Conservation (phyloP, 1,284 basidiomycete species). For the Coniophora puteana region DNA sequence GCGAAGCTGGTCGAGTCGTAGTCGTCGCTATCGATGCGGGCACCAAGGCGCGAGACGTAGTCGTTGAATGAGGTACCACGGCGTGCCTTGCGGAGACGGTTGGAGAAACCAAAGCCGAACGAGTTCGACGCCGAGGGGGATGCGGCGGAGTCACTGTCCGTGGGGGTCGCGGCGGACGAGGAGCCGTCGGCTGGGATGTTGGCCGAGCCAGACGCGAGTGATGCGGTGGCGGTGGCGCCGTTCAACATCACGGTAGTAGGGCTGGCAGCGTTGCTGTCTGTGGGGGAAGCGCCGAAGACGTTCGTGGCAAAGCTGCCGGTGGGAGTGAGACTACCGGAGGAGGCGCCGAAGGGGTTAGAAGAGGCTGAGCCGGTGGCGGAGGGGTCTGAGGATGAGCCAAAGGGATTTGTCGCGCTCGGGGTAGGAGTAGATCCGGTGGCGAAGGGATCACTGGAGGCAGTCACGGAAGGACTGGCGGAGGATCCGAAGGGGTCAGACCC, state of each 20-base stretch:
- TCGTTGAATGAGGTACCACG: no score
- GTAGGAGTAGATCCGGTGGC: no score
- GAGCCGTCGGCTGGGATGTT: not conserved
- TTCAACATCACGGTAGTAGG: not conserved
- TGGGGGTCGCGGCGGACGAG: no score
- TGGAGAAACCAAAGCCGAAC: no score
- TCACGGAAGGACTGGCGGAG: slow-evolving; percentile 4
- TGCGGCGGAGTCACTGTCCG: no score
- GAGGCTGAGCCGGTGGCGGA: slow-evolving; percentile 1
- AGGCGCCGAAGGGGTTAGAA: not conserved
- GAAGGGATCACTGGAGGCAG: no score
- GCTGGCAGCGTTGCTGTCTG: not conserved
- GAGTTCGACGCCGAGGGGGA: no score
- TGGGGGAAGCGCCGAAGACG: not conserved
- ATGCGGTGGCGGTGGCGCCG: not conserved
- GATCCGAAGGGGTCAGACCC: not conserved
- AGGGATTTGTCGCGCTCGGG: not conserved
- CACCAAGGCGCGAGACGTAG: no score
- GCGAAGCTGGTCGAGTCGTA: no score
- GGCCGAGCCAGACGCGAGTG: slow-evolving; percentile 4
- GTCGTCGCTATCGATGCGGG: no score
- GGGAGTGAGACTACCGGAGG: no score
- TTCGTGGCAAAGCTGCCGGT: not conserved
- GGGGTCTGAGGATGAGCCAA: not conserved
- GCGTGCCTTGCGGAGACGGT: no score